These are phyloP conservation scores for Colletotrichum chrysophilum DNA, from an alignment of 2,329 filamentous ascomycete species.

Conservation along the genomic window DNA sequence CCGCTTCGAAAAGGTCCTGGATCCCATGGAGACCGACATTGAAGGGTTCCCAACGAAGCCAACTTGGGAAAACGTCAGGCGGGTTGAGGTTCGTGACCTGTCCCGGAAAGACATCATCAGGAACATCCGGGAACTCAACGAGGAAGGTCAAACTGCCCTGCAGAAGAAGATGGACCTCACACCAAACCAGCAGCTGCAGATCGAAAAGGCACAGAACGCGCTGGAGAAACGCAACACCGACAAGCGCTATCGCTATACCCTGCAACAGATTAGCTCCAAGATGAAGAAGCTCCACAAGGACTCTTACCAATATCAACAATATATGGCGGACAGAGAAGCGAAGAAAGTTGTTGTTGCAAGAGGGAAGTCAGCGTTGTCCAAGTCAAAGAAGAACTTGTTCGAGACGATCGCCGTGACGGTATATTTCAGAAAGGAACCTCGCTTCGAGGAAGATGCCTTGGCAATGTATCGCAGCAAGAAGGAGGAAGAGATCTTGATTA, in stretches of 20 bases:
- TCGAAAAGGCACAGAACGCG: conserved; percentile 42
- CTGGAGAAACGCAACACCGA: conserved; percentile 41
- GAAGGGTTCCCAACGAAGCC: conserved; percentile 36
- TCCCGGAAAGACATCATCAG: conserved; percentile 40
- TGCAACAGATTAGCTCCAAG: conserved; percentile 51
- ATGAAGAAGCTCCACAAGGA: conserved; percentile 31
- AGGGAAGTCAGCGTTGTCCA: background rate
- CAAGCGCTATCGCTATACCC: conserved; percentile 40
- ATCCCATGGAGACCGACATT: conserved; percentile 37
- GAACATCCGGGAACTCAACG: conserved; percentile 43
- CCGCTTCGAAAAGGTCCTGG: conserved; percentile 45
- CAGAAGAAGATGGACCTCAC: conserved; percentile 45
- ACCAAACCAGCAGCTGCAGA: conserved; percentile 42
- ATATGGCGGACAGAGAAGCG: background rate
- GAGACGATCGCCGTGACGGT: conserved; percentile 48
- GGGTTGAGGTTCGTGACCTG: conserved; percentile 38
- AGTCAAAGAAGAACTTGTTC: conserved; percentile 31
- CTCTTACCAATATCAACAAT: conserved; percentile 1
- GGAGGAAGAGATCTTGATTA: background rate
- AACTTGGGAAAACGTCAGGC: conserved; percentile 45
- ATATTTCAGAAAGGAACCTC: conserved; percentile 50
- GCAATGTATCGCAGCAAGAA: conserved; percentile 25
- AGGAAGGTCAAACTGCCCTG: conserved; percentile 30
- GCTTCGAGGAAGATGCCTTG: conserved; percentile 32
- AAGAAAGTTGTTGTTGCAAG: conserved; percentile 6